These are phyloP conservation scores for Fusarium sp. DNA, from an alignment of 2,329 filamentous ascomycete species.

Conservation along the genomic window DNA sequence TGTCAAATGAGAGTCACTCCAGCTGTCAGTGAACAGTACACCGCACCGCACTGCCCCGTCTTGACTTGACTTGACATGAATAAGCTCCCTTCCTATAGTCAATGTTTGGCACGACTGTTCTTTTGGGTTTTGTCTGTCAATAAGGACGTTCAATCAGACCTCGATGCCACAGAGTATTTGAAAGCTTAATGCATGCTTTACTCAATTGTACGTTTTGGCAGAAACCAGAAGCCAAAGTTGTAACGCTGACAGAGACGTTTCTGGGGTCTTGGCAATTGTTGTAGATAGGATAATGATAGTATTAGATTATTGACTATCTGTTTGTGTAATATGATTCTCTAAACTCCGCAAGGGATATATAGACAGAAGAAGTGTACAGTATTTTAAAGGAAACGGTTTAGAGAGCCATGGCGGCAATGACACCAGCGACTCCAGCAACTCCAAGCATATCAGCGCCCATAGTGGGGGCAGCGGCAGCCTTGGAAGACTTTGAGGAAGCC, in stretches of 20 bases:
- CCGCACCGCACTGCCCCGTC: neutral
- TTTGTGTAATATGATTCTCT: constrained; percentile 1
- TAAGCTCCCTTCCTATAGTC: neutral
- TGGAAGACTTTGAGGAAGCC: neutral
- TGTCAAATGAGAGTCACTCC: neutral
- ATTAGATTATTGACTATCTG: neutral
- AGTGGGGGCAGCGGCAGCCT: constrained; percentile 15
- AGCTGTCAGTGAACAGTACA: neutral
- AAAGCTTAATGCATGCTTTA: neutral
- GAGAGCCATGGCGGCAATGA: constrained; percentile 22
- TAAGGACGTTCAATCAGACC: neutral
- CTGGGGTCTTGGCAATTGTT: neutral
- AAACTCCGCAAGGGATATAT: neutral
- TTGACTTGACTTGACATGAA: neutral
- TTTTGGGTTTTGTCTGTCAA: neutral
- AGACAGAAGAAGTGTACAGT: constrained; percentile 5
- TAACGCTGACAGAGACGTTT: neutral
- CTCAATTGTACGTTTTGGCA: neutral
- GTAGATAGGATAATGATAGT: neutral
- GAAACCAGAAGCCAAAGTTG: neutral
- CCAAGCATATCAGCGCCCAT: constrained; percentile 16
- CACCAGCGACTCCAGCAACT: constrained; percentile 14
- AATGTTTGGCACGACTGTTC: neutral
- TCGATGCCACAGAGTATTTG: neutral
- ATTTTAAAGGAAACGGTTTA: neutral